phyloP scores from a whole-genome alignment of 257 asterid species.

The Solanum clarkiae region DNA sequence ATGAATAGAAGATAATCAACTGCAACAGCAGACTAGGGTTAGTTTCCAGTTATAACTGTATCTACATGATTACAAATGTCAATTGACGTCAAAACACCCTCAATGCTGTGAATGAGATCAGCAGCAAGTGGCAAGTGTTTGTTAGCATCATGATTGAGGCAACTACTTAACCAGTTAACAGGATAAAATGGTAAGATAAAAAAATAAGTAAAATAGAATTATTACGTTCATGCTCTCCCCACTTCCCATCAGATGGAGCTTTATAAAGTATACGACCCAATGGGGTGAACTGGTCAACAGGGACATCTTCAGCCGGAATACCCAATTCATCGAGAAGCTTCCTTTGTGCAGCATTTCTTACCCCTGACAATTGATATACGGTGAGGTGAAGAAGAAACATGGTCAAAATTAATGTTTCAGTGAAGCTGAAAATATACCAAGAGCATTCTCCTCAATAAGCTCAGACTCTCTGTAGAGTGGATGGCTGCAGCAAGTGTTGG shows the following conservation, averaged over 20 bases:
- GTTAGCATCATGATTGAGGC: background rate
- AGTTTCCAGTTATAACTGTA: background rate
- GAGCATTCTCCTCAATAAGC: conserved; percentile 65
- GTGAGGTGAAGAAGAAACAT: background rate
- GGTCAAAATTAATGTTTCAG: background rate
- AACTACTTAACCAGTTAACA: background rate
- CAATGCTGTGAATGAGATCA: background rate
- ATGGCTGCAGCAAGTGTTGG: conserved; percentile 98
- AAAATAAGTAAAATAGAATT: background rate
- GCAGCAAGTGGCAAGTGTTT: background rate
- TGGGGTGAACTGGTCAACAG: conserved; percentile 66
- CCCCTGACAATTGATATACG: conserved; percentile 30
- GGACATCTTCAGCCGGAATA: conserved; percentile 73
- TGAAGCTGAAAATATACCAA: conserved; percentile 40
- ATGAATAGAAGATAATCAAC: conserved; percentile 94
- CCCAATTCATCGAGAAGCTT: conserved; percentile 92
- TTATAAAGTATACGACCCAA: conserved; percentile 90
- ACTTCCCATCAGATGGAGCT: conserved; percentile 95
- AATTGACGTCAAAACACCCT: background rate
- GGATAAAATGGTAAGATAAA: background rate
- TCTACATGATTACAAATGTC: background rate
- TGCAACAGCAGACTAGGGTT: conserved; percentile 13
- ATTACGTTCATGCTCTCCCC: conserved; percentile 98
- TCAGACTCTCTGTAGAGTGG: conserved; percentile 89
- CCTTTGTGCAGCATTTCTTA: conserved; percentile 94